Conservation (phyloP, 106 monocot species). For the Gastrodia elata region DNA sequence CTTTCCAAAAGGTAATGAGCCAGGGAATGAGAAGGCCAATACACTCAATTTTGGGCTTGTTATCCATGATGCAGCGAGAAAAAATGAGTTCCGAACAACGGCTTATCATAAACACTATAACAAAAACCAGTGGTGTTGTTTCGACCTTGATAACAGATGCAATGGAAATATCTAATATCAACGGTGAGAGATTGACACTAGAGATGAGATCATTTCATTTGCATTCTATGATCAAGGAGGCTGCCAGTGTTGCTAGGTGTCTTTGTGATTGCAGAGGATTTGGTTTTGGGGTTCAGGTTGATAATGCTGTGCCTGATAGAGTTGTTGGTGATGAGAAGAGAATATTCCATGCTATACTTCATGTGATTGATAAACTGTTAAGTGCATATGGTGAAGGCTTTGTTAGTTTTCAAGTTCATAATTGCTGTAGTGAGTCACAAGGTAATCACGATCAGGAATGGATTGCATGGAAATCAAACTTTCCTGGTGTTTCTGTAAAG, state of each 20-base stretch:
- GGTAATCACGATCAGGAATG: conserved; percentile 23
- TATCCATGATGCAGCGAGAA: conserved; percentile 57
- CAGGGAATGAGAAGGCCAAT: conserved; percentile 56
- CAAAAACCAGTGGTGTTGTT: conserved; percentile 36
- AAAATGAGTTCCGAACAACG: conserved; percentile 37
- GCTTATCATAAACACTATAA: conserved; percentile 31
- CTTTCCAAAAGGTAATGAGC: conserved; percentile 54
- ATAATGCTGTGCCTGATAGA: conserved; percentile 26
- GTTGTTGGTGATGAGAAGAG: conserved; percentile 64
- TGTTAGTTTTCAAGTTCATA: conserved; percentile 26
- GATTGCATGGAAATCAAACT: conserved; percentile 37
- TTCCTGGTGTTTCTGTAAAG: conserved; percentile 35
- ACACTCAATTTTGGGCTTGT: conserved; percentile 46
- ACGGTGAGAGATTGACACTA: conserved; percentile 26
- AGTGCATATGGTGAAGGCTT: conserved; percentile 26
- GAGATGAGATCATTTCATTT: conserved; percentile 35
- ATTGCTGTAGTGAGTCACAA: conserved; percentile 14
- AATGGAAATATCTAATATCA: conserved; percentile 32
- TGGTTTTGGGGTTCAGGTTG: conserved; percentile 40
- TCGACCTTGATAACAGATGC: conserved; percentile 46
- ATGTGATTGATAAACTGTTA: conserved; percentile 40
- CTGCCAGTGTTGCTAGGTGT: conserved; percentile 37
- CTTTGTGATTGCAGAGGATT: conserved; percentile 47
- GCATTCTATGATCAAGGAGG: conserved; percentile 42
- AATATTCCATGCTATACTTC: conserved; percentile 58